A percentile compares a stretch with the other conserved stretches of the same genome.
phyloP scores from a whole-genome alignment of 2,329 filamentous ascomycete genomes.

The Ploettnerulaceae sp. region DNA sequence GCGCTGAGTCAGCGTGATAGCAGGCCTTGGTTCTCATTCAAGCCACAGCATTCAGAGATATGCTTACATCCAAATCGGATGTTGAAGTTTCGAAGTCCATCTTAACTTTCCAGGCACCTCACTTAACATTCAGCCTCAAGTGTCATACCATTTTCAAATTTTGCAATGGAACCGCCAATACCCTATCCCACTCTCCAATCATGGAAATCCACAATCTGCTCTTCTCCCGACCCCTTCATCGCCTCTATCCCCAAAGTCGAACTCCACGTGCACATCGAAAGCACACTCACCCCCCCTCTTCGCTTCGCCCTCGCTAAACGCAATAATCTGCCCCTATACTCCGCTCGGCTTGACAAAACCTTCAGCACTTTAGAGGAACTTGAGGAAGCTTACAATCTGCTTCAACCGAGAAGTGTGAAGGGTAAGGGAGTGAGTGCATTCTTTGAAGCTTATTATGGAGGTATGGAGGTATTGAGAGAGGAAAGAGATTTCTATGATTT shows the following conservation, averaged over 20 bases:
- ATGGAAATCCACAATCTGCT: conserved; percentile 6
- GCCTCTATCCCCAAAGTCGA: conserved; percentile 68
- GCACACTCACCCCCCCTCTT: conserved; percentile 62
- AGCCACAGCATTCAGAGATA: too few relatives aligned
- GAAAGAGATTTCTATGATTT: conserved; percentile 66
- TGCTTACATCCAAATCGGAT: too few relatives aligned
- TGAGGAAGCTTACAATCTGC: conserved; percentile 16
- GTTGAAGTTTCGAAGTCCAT: too few relatives aligned
- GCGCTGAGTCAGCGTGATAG: too few relatives aligned
- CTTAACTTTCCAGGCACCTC: too few relatives aligned
- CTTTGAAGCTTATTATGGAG: conserved; percentile 70
- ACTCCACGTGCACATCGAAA: conserved; percentile 76
- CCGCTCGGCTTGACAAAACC: conserved; percentile 10
- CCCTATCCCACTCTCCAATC: conserved; percentile 8
- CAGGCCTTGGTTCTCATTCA: too few relatives aligned
- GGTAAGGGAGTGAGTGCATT: conserved; percentile 39
- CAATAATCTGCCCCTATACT: conserved; percentile 45
- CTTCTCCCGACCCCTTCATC: conserved; percentile 45
- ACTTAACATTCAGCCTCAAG: too few relatives aligned
- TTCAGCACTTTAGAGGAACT: conserved; percentile 16
- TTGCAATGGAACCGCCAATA: conserved; percentile 3
- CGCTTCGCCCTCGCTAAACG: conserved; percentile 63
- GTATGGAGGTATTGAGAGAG: conserved; percentile 61
- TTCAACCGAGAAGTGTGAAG: conserved; percentile 7
- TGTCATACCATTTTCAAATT: neutral